Base-by-base conservation (phyloP, 2,329 filamentous ascomycete species). In the Tricladium varicosporioides region DNA sequence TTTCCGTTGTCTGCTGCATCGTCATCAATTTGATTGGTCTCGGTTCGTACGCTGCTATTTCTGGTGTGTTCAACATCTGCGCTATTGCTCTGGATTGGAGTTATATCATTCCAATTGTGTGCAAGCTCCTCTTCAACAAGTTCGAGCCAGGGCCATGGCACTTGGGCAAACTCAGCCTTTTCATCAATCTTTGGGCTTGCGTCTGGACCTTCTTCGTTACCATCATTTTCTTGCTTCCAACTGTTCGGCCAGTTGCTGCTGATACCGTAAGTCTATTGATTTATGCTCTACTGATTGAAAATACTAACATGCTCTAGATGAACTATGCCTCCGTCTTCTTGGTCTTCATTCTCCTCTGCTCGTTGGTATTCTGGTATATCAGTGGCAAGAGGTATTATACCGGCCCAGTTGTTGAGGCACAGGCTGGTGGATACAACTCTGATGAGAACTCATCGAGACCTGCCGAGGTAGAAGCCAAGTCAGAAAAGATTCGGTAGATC, bases 11-110 rank as follows among this genome's bases (percentile, higher is more conserved):
- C 63, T 79, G 76, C 59, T 83, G 80, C 70, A 77, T 83, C 60
- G 71, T 75, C 50, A 81, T 85, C 72, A 84, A 84, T 69, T 73
- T 84, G 60, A 82, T 84, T 64, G 81, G 77, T 45, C 76, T 85
- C 5, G 81, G 79, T 46, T 80, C 76, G 27, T 80, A 81, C 66
- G 76, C 77, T 27, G 77, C 78, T 57, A 81, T 82, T 59, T 62
- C 72, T 4, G 80, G 77, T 57, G 76, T 82, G 51, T 82, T 82
- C 72, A 81, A 80, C 66, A 70, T 80, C 45, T 80, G 76, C 63
- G 78, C 80, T 59, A 82, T 82, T 60, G 78, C 79, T 33, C 73
- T 82, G 22, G 78, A 82, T 64, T 79, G 78, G 76, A 77, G 74
- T 51, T 83, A 83, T 71, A 78, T 77, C 69, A 82, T 83, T 58